A percentile compares a stretch with the other conserved stretches of the same genome.
phyloP scores from a whole-genome alignment of 345 rosid species.

The Eucalyptus grandis region DNA sequence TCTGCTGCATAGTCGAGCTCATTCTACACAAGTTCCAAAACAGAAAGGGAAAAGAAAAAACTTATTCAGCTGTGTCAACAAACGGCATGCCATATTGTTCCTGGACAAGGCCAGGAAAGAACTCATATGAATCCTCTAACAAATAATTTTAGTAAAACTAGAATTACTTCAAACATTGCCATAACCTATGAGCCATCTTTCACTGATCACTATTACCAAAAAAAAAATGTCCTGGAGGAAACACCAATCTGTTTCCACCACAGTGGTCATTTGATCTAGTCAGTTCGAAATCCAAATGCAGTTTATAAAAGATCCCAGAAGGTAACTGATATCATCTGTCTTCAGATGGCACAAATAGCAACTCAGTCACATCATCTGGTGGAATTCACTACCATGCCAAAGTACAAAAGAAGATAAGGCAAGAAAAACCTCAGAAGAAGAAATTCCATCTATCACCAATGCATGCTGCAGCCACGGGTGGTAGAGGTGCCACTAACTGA shows the following conservation, averaged over 20 bases:
- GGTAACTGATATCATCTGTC: background rate
- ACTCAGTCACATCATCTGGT: background rate
- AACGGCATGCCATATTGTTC: background rate
- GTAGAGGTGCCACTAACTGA: background rate
- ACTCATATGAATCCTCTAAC: background rate
- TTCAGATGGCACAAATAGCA: background rate
- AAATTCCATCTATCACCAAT: background rate
- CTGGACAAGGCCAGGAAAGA: background rate
- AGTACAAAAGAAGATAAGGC: background rate
- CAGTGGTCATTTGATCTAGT: background rate
- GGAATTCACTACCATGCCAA: background rate
- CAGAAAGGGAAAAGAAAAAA: background rate
- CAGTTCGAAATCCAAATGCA: background rate
- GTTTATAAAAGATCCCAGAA: background rate
- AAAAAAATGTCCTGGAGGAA: background rate
- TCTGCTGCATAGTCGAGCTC: slow-evolving; percentile 62
- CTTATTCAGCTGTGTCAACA: background rate
- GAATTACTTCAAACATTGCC: background rate
- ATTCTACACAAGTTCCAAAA: slow-evolving; percentile 30
- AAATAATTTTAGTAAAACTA: background rate
- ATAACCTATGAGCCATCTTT: background rate
- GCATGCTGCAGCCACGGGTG: background rate
- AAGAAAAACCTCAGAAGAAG: background rate
- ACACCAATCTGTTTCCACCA: background rate
- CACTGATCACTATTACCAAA: background rate